These are phyloP conservation scores for Farysia itapuensis DNA, from an alignment of 1,284 basidiomycete genomes.

Conservation along the genomic window DNA sequence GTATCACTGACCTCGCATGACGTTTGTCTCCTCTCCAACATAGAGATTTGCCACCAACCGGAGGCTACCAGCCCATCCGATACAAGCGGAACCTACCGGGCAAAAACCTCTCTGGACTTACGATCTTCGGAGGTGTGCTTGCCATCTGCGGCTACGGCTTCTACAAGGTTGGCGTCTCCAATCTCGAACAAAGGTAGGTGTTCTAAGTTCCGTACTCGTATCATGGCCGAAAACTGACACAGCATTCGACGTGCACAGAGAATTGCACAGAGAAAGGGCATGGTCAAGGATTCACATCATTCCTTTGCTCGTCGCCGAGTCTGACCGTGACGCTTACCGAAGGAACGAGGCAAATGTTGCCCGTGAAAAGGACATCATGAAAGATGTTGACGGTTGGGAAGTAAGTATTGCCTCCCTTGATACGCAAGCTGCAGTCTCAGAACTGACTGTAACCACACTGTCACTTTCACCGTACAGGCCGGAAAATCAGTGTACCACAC, in stretches of 20 bases:
- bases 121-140: slow-evolving; percentile 80
- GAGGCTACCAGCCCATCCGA: slow-evolving; percentile 87
- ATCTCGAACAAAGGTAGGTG: slow-evolving; percentile 81
- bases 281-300: slow-evolving; percentile 97
- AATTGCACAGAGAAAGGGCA: slow-evolving; percentile 86
- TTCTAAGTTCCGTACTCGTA: not conserved
- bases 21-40: not conserved
- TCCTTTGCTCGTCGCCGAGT: slow-evolving; percentile 81
- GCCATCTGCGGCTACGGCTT: slow-evolving; percentile 88
- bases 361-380: slow-evolving; percentile 91
- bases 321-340: slow-evolving; percentile 85
- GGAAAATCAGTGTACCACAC: slow-evolving; percentile 86
- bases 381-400: slow-evolving; percentile 84
- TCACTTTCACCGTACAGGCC: slow-evolving; percentile 42
- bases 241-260: slow-evolving; percentile 66
- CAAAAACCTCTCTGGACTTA: slow-evolving; percentile 83
- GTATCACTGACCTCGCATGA: not conserved
- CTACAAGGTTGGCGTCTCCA: slow-evolving; percentile 85
- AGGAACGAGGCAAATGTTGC: slow-evolving; percentile 76
- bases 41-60: slow-evolving; percentile 93
- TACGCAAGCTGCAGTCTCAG: not conserved
- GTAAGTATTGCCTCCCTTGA: slow-evolving; percentile 22
- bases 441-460: too few relatives aligned
- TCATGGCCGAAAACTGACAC: not conserved
- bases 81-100: slow-evolving; percentile 96